phyloP scores from a whole-genome alignment of 1,284 basidiomycete genomes.

The Pseudomicrostroma phylloplanum region DNA sequence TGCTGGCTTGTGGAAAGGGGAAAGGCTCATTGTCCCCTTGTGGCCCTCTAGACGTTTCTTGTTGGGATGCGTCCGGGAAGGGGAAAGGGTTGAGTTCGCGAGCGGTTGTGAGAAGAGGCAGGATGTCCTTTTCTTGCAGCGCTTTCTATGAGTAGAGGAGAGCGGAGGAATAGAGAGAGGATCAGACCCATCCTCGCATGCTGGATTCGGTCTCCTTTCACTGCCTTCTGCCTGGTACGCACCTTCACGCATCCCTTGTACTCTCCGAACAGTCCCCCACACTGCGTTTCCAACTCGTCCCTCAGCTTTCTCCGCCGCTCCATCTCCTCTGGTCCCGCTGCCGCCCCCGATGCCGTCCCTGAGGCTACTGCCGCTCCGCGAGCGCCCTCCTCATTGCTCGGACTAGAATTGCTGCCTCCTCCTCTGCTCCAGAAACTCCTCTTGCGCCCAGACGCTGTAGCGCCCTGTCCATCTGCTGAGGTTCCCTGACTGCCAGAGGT shows the following conservation, averaged over 20 bases:
- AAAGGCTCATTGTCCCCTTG: slow-evolving; percentile 30
- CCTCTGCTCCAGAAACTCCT: slow-evolving; percentile 7
- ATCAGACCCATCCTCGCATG: not conserved
- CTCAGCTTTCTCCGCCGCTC: slow-evolving; percentile 18
- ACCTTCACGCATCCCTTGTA: slow-evolving; percentile 77
- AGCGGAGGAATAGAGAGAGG: not conserved
- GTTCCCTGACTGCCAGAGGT: too few relatives aligned
- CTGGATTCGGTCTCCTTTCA: slow-evolving; percentile 1
- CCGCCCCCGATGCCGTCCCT: slow-evolving; percentile 59
- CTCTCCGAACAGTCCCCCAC: slow-evolving; percentile 70
- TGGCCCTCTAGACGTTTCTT: slow-evolving; percentile 7
- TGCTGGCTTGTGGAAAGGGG: slow-evolving; percentile 30
- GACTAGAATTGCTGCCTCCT: not conserved
- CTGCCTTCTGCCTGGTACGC: slow-evolving; percentile 37
- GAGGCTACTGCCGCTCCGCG: slow-evolving; percentile 53
- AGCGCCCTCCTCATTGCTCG: slow-evolving; percentile 26
- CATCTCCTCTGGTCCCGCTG: slow-evolving; percentile 1
- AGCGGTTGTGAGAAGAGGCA: slow-evolving; percentile 69
- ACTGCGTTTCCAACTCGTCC: slow-evolving; percentile 64
- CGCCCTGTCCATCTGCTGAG: not conserved
- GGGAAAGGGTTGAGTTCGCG: slow-evolving; percentile 53
- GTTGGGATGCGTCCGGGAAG: slow-evolving; percentile 27
- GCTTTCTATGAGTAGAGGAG: slow-evolving; percentile 63
- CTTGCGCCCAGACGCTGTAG: slow-evolving; percentile 6
- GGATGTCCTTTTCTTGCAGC: slow-evolving; percentile 70